phyloP scores from a whole-genome alignment of 108 stramenopile species.

The Fragilariopsis cylindrus region DNA sequence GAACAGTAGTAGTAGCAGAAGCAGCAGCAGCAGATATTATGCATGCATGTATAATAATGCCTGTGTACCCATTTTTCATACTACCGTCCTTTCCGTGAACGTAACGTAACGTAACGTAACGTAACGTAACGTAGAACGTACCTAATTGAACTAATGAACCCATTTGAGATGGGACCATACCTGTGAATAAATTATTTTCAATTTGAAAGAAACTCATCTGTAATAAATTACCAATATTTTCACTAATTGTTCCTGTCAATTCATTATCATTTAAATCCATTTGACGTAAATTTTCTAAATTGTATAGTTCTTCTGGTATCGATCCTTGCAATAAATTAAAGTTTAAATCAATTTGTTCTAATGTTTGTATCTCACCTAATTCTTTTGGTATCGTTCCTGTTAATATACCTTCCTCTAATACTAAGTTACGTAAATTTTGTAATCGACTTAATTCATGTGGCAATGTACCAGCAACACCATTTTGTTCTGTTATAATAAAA shows the following conservation, averaged over 20 bases:
- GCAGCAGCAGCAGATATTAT: background rate
- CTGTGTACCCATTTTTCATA: no score
- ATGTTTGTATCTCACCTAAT: slow-evolving; percentile 27
- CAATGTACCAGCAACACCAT: slow-evolving; percentile 60
- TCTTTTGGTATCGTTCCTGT: slow-evolving; percentile 59
- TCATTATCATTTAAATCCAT: slow-evolving; percentile 77
- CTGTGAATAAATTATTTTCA: slow-evolving; percentile 58
- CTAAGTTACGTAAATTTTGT: slow-evolving; percentile 38
- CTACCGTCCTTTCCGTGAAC: no score
- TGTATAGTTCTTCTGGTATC: slow-evolving; percentile 53
- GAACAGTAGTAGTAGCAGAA: background rate
- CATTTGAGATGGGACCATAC: slow-evolving; percentile 57
- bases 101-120: no score
- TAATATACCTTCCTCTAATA: slow-evolving; percentile 57
- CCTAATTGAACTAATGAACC: slow-evolving; percentile 39
- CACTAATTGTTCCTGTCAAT: slow-evolving; percentile 56
- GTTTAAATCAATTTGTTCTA: slow-evolving; percentile 62
- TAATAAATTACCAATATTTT: slow-evolving; percentile 43
- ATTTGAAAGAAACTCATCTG: slow-evolving; percentile 63
- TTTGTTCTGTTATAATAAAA: slow-evolving; percentile 44
- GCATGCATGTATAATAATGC: no score
- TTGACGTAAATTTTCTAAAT: slow-evolving; percentile 47
- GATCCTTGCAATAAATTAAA: slow-evolving; percentile 59
- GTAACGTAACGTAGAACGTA: slow-evolving; percentile 20
- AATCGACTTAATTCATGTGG: slow-evolving; percentile 51